Conservation (phyloP, 768 basidiomycete genomes). For the Lentinula guzmanii region DNA sequence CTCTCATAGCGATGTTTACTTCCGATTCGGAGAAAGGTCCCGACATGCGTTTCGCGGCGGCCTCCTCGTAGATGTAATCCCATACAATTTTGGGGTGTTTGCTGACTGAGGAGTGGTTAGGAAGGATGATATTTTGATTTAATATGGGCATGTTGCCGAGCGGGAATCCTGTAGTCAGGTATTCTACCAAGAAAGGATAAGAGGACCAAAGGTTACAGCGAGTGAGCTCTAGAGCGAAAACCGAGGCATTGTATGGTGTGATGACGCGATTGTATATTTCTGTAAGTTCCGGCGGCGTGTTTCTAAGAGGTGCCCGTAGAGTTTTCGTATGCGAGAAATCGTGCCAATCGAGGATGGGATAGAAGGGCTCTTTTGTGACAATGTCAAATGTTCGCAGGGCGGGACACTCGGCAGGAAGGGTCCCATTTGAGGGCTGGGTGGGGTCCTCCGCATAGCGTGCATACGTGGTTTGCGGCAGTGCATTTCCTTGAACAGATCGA, state of each 20-base stretch:
- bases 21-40: slow-evolving; percentile 11
- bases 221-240: too few species aligned
- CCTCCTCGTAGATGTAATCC: neutral
- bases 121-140: neutral
- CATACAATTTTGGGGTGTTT: neutral
- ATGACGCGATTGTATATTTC: slow-evolving; percentile 13
- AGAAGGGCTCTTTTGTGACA: neutral
- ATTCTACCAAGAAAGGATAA: too few species aligned
- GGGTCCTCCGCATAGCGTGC: neutral
- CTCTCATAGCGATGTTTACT: slow-evolving; percentile 9
- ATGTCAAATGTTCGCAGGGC: neutral
- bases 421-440: neutral
- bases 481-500: neutral
- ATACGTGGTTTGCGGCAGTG: neutral
- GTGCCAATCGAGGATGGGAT: neutral
- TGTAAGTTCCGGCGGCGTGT: neutral
- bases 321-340: neutral
- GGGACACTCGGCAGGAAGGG: neutral
- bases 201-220: too few species aligned
- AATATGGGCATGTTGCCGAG: slow-evolving; percentile 10
- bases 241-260: slow-evolving; percentile 26
- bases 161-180: too few species aligned
- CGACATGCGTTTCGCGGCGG: slow-evolving; percentile 4
- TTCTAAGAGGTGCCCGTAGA: neutral
- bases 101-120: neutral